phyloP scores from a whole-genome alignment of 495 filamentous ascomycete species.

The Annulohypoxylon maeteangense region DNA sequence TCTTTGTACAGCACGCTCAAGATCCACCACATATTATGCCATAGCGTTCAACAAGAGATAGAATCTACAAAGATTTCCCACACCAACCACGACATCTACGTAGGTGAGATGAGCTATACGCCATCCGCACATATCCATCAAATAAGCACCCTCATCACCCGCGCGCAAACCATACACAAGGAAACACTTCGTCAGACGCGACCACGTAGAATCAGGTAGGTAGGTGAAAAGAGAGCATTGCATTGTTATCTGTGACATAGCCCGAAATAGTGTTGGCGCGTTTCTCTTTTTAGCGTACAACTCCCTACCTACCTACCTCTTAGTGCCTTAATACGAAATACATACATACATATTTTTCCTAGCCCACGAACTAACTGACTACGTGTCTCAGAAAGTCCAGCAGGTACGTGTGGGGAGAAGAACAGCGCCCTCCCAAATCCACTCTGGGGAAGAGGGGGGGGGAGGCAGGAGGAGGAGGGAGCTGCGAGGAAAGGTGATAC shows the following conservation, averaged over 20 bases:
- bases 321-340: background rate
- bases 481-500: constrained; percentile 28
- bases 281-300: background rate
- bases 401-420: background rate
- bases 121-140: constrained; percentile 4
- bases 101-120: background rate
- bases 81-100: background rate
- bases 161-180: constrained; percentile 24
- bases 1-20: no score
- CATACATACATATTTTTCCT: no score
- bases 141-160: constrained; percentile 39
- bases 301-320: background rate
- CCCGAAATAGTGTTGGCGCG: background rate
- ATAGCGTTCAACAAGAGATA: background rate
- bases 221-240: background rate
- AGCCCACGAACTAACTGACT: background rate
- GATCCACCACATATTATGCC: background rate
- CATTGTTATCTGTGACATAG: background rate
- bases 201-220: constrained; percentile 13
- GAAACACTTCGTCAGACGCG: constrained; percentile 6
- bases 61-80: background rate
- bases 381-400: background rate
- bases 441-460: constrained; percentile 31
- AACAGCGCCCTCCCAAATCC: constrained; percentile 1
- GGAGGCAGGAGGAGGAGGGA: background rate